These are phyloP conservation scores for Helichrysum umbraculigerum DNA, from an alignment of 129 eudicot species.

Conservation along the genomic window DNA sequence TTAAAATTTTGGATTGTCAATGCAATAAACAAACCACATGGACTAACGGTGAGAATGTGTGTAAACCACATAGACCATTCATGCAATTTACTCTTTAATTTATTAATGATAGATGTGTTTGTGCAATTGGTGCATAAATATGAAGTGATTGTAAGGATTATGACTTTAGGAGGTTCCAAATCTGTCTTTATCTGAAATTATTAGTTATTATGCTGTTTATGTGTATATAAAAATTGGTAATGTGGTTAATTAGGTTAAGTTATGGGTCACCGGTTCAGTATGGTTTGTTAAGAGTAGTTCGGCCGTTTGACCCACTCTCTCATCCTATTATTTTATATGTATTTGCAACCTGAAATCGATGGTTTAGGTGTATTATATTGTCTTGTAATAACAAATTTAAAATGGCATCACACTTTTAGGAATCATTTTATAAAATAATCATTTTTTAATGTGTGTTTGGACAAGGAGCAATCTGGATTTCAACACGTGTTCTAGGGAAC, in stretches of 20 bases:
- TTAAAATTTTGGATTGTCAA: no score
- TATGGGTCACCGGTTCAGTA: slow-evolving; percentile 26
- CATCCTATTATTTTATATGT: neutral
- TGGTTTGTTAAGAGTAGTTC: slow-evolving; percentile 37
- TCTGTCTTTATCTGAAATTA: no score
- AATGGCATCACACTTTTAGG: no score
- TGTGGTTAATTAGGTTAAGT: slow-evolving; percentile 29
- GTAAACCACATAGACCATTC: no score
- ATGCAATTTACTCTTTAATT: no score
- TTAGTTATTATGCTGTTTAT: neutral
- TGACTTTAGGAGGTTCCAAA: slow-evolving; percentile 25
- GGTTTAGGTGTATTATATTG: neutral
- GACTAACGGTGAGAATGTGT: no score
- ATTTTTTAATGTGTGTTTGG: no score
- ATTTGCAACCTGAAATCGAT: neutral
- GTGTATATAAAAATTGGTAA: slow-evolving; percentile 12
- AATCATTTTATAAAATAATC: no score
- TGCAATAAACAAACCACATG: no score
- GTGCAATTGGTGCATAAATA: neutral
- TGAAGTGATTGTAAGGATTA: slow-evolving; percentile 10
- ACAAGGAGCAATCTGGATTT: no score
- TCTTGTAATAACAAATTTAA: no score
- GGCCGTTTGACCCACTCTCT: slow-evolving; percentile 36
- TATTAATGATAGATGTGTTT: neutral
- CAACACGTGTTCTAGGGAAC: no score